Evolutionary conservation across 805 yeast genomes (phyloP).

Genomic region (Saccharomycopsis fodiens): DNA sequence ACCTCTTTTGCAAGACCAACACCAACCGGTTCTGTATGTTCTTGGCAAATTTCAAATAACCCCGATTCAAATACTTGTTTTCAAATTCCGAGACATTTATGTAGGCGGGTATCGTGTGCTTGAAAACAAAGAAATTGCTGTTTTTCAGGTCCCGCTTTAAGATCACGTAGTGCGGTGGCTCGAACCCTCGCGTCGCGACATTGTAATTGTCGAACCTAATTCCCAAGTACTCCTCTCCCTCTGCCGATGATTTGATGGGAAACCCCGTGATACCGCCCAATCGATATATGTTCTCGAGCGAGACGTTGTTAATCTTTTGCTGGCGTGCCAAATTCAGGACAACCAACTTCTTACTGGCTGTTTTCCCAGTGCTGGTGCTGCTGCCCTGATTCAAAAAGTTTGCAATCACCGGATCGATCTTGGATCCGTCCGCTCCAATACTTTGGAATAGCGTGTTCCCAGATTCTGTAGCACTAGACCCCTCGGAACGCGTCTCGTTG

Average conservation of each 20-base stretch:
- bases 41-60: constrained; percentile 7
- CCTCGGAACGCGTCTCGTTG: no score
- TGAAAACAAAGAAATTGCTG: constrained; percentile 5
- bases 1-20: constrained; percentile 2
- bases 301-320: neutral
- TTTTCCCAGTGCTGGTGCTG: neutral
- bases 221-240: constrained; percentile 5
- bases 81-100: constrained; percentile 7
- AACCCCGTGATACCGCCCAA: constrained; percentile 16
- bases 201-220: constrained; percentile 14
- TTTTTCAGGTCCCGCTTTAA: constrained; percentile 5
- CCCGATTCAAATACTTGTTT: neutral
- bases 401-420: constrained; percentile 3
- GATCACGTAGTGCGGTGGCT: constrained; percentile 14
- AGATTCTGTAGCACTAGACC: no score
- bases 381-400: neutral
- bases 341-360: neutral
- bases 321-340: neutral
- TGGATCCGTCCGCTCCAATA: no score
- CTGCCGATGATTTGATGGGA: neutral
- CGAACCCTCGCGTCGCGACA: neutral
- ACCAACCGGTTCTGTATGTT: constrained; percentile 4
- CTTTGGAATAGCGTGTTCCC: no score
- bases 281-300: constrained; percentile 9
- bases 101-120: constrained; percentile 15